A percentile compares a stretch with the other conserved stretches of the same genome.
These are phyloP conservation scores for Russula sp. DNA, from an alignment of 768 basidiomycete species.

Conservation along the genomic window DNA sequence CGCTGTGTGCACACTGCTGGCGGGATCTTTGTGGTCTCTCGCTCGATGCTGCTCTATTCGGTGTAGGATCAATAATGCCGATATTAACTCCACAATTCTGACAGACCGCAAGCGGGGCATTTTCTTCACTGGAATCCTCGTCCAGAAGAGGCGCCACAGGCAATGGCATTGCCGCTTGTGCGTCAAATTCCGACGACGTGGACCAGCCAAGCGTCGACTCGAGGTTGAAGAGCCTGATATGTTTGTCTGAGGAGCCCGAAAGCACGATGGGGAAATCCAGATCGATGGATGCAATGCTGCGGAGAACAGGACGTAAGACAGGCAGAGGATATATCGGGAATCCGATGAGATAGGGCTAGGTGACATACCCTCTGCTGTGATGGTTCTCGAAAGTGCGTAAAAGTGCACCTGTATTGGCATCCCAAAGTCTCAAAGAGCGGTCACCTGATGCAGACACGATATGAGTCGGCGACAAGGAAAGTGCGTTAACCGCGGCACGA, in stretches of 20 bases:
- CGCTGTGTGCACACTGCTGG: constrained; percentile 50
- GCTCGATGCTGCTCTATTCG: constrained; percentile 31
- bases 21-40: constrained; percentile 23
- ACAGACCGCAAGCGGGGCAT: constrained; percentile 27
- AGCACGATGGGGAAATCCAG: constrained; percentile 63
- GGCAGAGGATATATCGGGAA: constrained; percentile 8
- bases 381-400: constrained; percentile 71
- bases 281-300: constrained; percentile 77
- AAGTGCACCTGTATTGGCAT: constrained; percentile 62
- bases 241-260: constrained; percentile 82
- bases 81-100: constrained; percentile 27
- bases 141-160: constrained; percentile 23
- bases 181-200: constrained; percentile 59
- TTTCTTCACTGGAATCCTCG: constrained; percentile 30
- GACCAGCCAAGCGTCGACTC: constrained; percentile 69
- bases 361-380: constrained; percentile 67
- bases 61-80: constrained; percentile 19
- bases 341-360: constrained; percentile 9
- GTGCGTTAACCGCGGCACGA: constrained; percentile 78
- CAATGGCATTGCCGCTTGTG: constrained; percentile 33
- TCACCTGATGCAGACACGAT: constrained; percentile 82
- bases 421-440: constrained; percentile 76
- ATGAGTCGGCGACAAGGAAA: constrained; percentile 57
- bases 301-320: constrained; percentile 8
- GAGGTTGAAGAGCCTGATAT: constrained; percentile 70